phyloP scores from a whole-genome alignment of 2,329 filamentous ascomycete species.

The Colletotrichum sp. region DNA sequence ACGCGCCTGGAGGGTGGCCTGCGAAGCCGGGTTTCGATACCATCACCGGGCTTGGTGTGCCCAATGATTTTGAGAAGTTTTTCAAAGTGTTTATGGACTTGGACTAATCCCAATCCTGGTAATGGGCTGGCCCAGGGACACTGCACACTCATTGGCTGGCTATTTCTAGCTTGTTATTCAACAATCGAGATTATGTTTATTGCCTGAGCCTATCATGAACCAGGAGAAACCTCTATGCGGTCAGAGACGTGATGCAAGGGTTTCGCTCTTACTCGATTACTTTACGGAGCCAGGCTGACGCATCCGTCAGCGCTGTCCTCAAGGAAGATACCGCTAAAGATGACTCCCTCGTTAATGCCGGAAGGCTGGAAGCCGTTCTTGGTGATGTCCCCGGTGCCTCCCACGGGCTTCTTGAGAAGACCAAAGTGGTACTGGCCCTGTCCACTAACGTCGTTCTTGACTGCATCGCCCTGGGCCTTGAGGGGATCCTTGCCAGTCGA shows the following conservation, averaged over 20 bases:
- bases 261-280: not conserved
- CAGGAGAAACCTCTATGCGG: not conserved
- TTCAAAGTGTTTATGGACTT: slow-evolving; percentile 14
- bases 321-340: slow-evolving; percentile 57
- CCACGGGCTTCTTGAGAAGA: slow-evolving; percentile 63
- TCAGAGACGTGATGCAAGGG: not conserved
- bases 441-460: slow-evolving; percentile 57
- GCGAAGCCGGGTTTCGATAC: slow-evolving; percentile 51
- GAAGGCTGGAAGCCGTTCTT: slow-evolving; percentile 52
- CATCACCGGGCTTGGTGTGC: slow-evolving; percentile 55
- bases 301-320: slow-evolving; percentile 47
- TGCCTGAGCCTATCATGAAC: not conserved
- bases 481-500: slow-evolving; percentile 52
- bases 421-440: slow-evolving; percentile 68
- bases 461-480: slow-evolving; percentile 47
- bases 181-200: not conserved
- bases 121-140: not conserved
- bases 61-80: slow-evolving; percentile 44
- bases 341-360: slow-evolving; percentile 56
- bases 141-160: not conserved
- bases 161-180: not conserved
- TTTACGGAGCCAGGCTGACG: slow-evolving; percentile 5
- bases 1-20: slow-evolving; percentile 45
- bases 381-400: slow-evolving; percentile 44
- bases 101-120: not conserved